Evolutionary conservation across 1,284 basidiomycete species (phyloP).

Genomic region (Ustilago tritici): DNA sequence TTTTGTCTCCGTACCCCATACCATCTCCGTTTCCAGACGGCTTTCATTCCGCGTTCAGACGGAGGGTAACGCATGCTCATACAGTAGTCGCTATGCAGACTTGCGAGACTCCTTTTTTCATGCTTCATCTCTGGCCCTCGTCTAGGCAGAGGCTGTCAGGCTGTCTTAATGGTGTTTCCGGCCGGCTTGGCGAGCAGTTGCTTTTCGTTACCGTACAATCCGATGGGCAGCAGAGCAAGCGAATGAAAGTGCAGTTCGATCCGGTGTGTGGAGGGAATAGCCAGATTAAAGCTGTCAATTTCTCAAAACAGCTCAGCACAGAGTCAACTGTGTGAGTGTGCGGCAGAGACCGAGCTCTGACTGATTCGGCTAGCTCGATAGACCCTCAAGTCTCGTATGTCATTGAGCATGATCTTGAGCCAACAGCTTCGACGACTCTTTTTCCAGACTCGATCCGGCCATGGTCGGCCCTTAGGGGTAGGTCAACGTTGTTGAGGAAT

Average conservation of each 20-base stretch:
- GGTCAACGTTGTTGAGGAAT: too few species aligned
- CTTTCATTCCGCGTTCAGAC: not conserved
- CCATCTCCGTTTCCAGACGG: not conserved
- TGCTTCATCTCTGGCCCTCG: not conserved
- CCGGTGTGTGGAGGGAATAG: not conserved
- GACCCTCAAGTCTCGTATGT: constrained; percentile 7
- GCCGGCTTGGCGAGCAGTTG: not conserved
- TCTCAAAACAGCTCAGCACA: not conserved
- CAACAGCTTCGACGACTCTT: constrained; percentile 1
- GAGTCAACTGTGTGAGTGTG: too few species aligned
- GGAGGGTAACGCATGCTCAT: not conserved
- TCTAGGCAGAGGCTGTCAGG: not conserved
- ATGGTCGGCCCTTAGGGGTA: too few species aligned
- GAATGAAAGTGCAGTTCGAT: constrained; percentile 3
- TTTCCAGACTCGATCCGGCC: not conserved
- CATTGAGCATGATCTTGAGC: constrained; percentile 9
- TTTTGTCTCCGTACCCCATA: not conserved
- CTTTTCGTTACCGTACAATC: constrained; percentile 1
- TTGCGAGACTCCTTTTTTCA: not conserved
- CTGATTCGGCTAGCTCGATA: not conserved
- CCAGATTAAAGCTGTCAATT: not conserved
- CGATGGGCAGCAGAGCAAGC: not conserved
- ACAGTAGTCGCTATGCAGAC: not conserved
- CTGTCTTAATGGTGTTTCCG: not conserved
- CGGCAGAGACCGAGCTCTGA: not conserved